Conservation (phyloP, 78 protist genomes). For the Dictyostelium discoideum region DNA sequence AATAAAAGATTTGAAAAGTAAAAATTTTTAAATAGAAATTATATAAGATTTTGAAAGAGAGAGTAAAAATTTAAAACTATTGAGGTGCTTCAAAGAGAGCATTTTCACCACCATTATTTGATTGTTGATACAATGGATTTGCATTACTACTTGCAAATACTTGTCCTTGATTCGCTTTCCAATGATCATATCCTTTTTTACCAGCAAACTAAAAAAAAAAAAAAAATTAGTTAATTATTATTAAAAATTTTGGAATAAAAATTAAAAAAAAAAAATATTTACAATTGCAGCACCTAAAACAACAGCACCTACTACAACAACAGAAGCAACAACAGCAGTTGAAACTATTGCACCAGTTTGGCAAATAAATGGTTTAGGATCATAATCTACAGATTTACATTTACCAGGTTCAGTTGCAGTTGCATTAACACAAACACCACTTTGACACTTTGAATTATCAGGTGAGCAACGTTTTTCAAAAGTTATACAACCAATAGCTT, state of each 20-base stretch:
- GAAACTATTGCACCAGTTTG: slow-evolving; percentile 3
- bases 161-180: not conserved
- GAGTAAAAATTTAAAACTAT: too few relatives aligned
- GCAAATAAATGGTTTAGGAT: slow-evolving; percentile 40
- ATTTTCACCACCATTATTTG: not conserved
- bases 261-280: not conserved
- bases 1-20: too few relatives aligned
- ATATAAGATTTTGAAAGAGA: too few relatives aligned
- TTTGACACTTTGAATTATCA: slow-evolving; percentile 23
- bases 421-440: slow-evolving; percentile 21
- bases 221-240: too few relatives aligned
- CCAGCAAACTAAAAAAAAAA: slow-evolving; percentile 8
- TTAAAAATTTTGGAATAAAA: too few relatives aligned
- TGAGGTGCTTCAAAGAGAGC: slow-evolving; percentile 8
- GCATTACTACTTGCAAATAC: not conserved
- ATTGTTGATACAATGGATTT: slow-evolving; percentile 37
- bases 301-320: slow-evolving; percentile 29
- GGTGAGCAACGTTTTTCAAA: slow-evolving; percentile 17
- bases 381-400: slow-evolving; percentile 8
- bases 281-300: slow-evolving; percentile 19
- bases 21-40: too few relatives aligned
- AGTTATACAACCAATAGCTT: slow-evolving; percentile 17
- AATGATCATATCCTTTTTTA: slow-evolving; percentile 51
- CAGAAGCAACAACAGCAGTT: slow-evolving; percentile 37
- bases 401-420: not conserved